Evolutionary conservation across 2,329 filamentous ascomycete genomes (phyloP).

Genomic region (Alternaria sp.): DNA sequence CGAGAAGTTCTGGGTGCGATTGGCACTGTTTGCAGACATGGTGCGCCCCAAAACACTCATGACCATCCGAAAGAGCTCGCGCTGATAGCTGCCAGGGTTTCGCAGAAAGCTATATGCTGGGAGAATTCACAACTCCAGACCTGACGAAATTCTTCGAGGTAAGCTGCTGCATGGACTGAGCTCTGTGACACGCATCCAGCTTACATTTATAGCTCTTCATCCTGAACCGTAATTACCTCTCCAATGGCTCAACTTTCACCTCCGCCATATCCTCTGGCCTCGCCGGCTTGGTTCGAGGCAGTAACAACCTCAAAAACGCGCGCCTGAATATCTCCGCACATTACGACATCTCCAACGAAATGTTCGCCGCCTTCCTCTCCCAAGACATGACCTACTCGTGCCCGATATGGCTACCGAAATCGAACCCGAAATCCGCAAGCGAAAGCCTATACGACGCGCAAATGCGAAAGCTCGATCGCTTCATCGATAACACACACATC

Average conservation of each 20-base stretch:
- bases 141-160: constrained; percentile 73
- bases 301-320: constrained; percentile 59
- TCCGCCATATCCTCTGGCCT: constrained; percentile 65
- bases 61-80: not conserved
- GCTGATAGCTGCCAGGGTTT: constrained; percentile 59
- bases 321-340: constrained; percentile 71
- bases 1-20: constrained; percentile 73
- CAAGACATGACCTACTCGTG: constrained; percentile 81
- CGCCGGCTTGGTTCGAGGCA: constrained; percentile 58
- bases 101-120: constrained; percentile 75
- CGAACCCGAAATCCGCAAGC: constrained; percentile 49
- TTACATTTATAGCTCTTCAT: constrained; percentile 67
- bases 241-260: constrained; percentile 68
- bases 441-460: constrained; percentile 71
- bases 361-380: constrained; percentile 76
- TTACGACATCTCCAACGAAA: constrained; percentile 77
- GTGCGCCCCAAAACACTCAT: constrained; percentile 33
- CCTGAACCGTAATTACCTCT: constrained; percentile 67
- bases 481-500: constrained; percentile 70
- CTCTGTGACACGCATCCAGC: not conserved
- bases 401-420: constrained; percentile 65
- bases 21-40: constrained; percentile 75
- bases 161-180: constrained; percentile 5
- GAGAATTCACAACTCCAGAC: constrained; percentile 70
- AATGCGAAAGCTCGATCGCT: constrained; percentile 68